A percentile compares a stretch with the other conserved stretches of the same genome.
Conservation (phyloP, 768 basidiomycete species). For the Leucosporidium yakuticum region DNA sequence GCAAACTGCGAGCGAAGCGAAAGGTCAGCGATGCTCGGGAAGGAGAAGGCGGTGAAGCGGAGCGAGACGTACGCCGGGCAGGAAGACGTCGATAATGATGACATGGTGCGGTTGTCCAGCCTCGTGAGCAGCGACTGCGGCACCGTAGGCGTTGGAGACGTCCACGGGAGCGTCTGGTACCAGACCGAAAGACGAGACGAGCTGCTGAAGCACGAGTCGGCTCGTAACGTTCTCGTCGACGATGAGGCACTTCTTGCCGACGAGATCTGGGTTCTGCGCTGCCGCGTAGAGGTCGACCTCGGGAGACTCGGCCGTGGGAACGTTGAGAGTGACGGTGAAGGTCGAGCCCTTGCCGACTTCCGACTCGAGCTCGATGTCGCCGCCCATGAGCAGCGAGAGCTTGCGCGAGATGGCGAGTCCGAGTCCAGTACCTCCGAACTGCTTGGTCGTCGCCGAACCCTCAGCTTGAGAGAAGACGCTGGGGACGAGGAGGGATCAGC, state of each 20-base stretch:
- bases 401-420: constrained; percentile 33
- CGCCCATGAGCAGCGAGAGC: constrained; percentile 25
- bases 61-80: constrained; percentile 8
- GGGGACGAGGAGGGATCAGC: neutral
- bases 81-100: constrained; percentile 31
- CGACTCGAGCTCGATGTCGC: constrained; percentile 28
- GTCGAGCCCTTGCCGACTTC: constrained; percentile 29
- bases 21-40: neutral
- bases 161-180: neutral
- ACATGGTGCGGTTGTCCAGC: constrained; percentile 1
- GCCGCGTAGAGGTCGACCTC: constrained; percentile 18
- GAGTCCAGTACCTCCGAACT: constrained; percentile 34
- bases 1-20: constrained; percentile 11
- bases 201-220: constrained; percentile 13
- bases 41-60: neutral
- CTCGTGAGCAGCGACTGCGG: constrained; percentile 7
- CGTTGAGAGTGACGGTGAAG: constrained; percentile 26
- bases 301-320: neutral
- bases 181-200: constrained; percentile 22
- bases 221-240: constrained; percentile 26
- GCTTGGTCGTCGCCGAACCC: constrained; percentile 20
- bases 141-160: constrained; percentile 3
- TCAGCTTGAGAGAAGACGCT: constrained; percentile 34
- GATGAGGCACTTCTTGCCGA: constrained; percentile 24
- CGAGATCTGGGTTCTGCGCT: constrained; percentile 20